Base-by-base conservation (phyloP, 495 filamentous ascomycete species). In the Xylaria grammica region DNA sequence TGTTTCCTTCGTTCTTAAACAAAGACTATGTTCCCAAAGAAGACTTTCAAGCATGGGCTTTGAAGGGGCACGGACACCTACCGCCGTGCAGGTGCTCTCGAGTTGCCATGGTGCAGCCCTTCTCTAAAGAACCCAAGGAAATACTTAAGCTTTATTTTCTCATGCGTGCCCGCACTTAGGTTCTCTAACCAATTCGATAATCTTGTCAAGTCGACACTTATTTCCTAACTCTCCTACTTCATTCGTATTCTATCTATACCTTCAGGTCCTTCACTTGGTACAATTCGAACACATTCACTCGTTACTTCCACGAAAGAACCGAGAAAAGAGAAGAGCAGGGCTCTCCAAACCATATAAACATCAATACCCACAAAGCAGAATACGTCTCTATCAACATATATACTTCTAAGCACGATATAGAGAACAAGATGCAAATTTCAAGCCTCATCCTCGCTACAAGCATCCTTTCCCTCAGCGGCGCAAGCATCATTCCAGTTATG, bases 391-490 rank as follows among this genome's bases (percentile, higher is more conserved):
- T 7, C 58, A 0, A 20, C 1, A 10, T 24, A 40, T 36, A 36
- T 11, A 11, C 4, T 36, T 36, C 11, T 36, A 36, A 36, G 11
- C 32, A 36, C n/a, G 22, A 10, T 22, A 46, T 10, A 45, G 29
- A 27, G 27, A 40, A 3, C 51, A 24, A 56, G 32, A 63, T 63
- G 61, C 61, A 63, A 29, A n/a, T 56, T 9, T 0, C 38, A 49
- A 49, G 17, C 1, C 1, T 63, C 9, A 20, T 63, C 26, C 29
- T 63, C 6, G 15, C 50, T 3, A 26, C 60, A 15, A 26, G 17
- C 2, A 1, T 63, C 7, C 52, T 63, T 9, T 45, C 27, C 13
- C 42, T 56, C 29, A 10, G 51, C 30, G 36, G 29, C 40, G 61
- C 61, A 7, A 49, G 51, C 61, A 45, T 57, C 19, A 63, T 63